Evolutionary conservation across 331 rosid species (phyloP).

Genomic region (Spiraea crenata): DNA sequence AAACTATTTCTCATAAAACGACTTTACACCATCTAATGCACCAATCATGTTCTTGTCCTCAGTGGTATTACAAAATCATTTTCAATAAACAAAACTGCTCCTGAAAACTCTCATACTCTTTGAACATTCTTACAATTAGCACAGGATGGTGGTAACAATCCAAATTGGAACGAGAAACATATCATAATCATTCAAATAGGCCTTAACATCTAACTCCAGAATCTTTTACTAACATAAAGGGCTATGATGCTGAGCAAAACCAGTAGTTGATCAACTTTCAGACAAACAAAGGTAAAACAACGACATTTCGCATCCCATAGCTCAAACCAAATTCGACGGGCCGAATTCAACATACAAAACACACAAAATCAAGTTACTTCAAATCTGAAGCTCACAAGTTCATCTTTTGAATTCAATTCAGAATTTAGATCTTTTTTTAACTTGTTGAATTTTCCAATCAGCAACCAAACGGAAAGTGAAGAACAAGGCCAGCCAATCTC

Average conservation of each 20-base stretch:
- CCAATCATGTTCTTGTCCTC: neutral
- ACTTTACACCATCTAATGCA: neutral
- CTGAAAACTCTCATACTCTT: neutral
- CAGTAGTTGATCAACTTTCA: no score
- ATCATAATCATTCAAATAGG: neutral
- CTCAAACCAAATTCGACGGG: no score
- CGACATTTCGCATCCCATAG: no score
- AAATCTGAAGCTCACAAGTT: slow-evolving; percentile 5
- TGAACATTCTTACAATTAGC: no score
- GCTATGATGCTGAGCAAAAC: no score
- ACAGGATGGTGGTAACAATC: no score
- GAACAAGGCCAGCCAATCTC: slow-evolving; percentile 4
- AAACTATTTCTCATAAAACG: neutral
- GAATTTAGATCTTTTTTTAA: neutral
- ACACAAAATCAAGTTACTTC: neutral
- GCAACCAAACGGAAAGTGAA: slow-evolving; percentile 46
- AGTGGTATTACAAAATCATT: neutral
- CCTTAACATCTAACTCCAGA: neutral
- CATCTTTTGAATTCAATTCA: neutral
- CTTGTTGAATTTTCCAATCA: slow-evolving; percentile 23
- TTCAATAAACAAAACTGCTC: neutral
- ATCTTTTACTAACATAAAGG: neutral
- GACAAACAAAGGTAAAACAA: no score
- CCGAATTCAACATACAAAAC: no score
- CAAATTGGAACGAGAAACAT: no score